These are phyloP conservation scores for Lathyrus oleraceus DNA, from an alignment of 306 rosid species.

Conservation along the genomic window DNA sequence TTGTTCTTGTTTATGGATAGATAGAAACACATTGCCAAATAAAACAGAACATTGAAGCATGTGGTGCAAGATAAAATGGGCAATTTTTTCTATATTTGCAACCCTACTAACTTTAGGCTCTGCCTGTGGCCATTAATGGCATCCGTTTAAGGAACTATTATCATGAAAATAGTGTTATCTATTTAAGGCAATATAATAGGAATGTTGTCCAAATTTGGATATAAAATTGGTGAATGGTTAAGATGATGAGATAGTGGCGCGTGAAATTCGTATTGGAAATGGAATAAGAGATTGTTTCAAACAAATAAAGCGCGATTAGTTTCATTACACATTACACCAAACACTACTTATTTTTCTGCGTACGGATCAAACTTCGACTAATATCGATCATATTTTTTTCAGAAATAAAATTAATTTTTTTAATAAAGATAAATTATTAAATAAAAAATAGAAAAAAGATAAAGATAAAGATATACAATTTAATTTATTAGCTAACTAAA, in stretches of 20 bases:
- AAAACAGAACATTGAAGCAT: not conserved
- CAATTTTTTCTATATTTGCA: not conserved
- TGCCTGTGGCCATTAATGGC: not conserved
- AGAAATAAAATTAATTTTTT: too few species aligned
- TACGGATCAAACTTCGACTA: too few species aligned
- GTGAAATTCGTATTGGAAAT: not conserved
- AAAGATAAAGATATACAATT: too few species aligned
- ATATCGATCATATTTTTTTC: too few species aligned
- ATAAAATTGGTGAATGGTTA: constrained; percentile 3
- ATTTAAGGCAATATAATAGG: not conserved
- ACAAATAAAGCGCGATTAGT: too few species aligned
- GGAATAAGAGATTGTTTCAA: too few species aligned
- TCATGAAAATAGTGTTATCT: not conserved
- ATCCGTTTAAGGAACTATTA: not conserved
- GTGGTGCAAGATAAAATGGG: not conserved
- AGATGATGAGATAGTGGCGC: constrained; percentile 22
- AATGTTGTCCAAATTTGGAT: not conserved
- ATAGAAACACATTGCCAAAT: constrained; percentile 3
- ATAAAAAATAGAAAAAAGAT: too few species aligned
- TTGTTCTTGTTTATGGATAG: not conserved
- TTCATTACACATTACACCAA: too few species aligned
- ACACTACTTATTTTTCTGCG: too few species aligned
- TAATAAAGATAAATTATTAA: too few species aligned
- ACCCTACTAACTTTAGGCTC: not conserved
- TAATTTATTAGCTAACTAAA: too few species aligned